A percentile compares a stretch with the other conserved stretches of the same genome.
Conservation (phyloP, 441 rosid species). For the Bruguiera hainesii region DNA sequence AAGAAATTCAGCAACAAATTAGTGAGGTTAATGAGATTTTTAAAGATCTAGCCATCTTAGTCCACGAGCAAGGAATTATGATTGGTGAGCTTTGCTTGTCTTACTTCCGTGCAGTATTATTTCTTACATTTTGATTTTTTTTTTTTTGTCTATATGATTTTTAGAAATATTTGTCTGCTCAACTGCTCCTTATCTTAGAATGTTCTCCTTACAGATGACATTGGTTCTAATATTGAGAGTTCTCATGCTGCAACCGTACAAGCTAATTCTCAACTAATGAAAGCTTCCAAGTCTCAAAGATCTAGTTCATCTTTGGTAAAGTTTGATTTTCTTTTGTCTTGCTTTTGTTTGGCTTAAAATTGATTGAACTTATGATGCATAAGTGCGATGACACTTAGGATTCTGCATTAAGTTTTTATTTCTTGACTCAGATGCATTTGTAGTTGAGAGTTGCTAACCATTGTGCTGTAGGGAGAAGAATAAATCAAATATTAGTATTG, state of each 20-base stretch:
- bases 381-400: not conserved
- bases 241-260: constrained; percentile 50
- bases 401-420: not conserved
- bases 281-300: constrained; percentile 59
- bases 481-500: not conserved
- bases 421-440: not conserved
- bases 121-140: not conserved
- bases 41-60: constrained; percentile 85
- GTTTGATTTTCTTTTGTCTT: not conserved
- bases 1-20: constrained; percentile 82
- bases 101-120: not conserved
- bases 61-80: constrained; percentile 87
- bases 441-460: not conserved
- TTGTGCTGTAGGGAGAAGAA: not conserved
- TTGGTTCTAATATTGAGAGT: constrained; percentile 47
- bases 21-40: constrained; percentile 96
- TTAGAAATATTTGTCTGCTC: not conserved
- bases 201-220: constrained; percentile 47
- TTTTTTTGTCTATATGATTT: not conserved
- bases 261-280: constrained; percentile 50
- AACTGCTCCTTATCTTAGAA: not conserved
- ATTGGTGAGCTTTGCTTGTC: constrained; percentile 42
- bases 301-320: constrained; percentile 84
- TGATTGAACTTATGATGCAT: not conserved
- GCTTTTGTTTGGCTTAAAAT: not conserved